These are phyloP conservation scores for Collybia mongolica DNA, from an alignment of 768 basidiomycete species.

Conservation along the genomic window DNA sequence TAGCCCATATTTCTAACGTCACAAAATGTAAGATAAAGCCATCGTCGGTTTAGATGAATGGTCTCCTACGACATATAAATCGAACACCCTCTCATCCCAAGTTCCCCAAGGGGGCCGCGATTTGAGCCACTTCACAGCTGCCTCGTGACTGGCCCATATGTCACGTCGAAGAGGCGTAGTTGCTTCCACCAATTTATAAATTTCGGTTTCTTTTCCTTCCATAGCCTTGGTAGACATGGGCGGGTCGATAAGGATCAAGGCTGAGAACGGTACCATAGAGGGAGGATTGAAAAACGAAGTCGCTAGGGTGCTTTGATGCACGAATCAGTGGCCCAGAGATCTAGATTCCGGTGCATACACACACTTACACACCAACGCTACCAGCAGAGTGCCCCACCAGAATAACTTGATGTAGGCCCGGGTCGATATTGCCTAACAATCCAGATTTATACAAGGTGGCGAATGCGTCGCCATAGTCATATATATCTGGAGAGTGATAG, in stretches of 20 bases:
- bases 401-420: constrained; percentile 20
- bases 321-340: background rate
- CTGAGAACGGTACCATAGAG: constrained; percentile 20
- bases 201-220: constrained; percentile 21
- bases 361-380: constrained; percentile 24
- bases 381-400: constrained; percentile 31
- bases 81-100: constrained; percentile 26
- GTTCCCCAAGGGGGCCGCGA: constrained; percentile 20
- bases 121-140: constrained; percentile 22
- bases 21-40: background rate
- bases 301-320: constrained; percentile 16
- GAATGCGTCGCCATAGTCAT: constrained; percentile 29
- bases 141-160: constrained; percentile 21
- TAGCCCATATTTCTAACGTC: constrained; percentile 23
- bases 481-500: constrained; percentile 18
- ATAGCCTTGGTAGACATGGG: constrained; percentile 19
- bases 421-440: constrained; percentile 20
- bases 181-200: constrained; percentile 22
- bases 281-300: constrained; percentile 26
- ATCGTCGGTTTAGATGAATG: background rate
- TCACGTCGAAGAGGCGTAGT: constrained; percentile 23
- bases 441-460: constrained; percentile 23
- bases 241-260: constrained; percentile 24
- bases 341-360: background rate
- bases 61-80: constrained; percentile 19